Conservation (phyloP, 2,329 filamentous ascomycete species). For the Cladosporium sp. region DNA sequence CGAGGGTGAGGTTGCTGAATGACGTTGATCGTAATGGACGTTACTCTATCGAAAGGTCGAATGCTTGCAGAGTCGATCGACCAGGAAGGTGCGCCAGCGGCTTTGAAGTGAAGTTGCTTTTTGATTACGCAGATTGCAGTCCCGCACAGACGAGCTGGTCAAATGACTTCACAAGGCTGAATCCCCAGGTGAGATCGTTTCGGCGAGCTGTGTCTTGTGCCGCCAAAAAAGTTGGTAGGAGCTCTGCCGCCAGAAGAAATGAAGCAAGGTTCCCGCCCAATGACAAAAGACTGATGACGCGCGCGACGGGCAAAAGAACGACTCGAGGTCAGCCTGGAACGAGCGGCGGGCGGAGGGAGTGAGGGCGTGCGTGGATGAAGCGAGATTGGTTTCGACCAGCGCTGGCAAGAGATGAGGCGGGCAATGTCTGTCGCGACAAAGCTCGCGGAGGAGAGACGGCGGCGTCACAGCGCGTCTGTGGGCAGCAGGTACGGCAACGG, state of each 20-base stretch:
- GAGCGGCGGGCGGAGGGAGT: conserved; percentile 18
- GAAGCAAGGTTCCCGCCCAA: conserved; percentile 7
- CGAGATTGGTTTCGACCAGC: conserved; percentile 10
- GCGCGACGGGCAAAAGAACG: conserved; percentile 14
- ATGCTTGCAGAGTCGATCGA: conserved; percentile 3
- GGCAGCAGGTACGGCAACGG: conserved; percentile 5
- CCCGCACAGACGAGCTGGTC: conserved; percentile 3
- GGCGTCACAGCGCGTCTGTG: conserved; percentile 9
- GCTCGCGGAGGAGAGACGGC: neutral
- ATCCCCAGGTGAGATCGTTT: conserved; percentile 1
- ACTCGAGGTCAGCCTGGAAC: conserved; percentile 16
- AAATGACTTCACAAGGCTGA: conserved; percentile 5
- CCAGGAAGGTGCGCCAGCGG: conserved; percentile 1
- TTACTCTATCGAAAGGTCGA: neutral
- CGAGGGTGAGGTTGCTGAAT: neutral
- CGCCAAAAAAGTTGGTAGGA: conserved; percentile 2
- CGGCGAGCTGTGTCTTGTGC: conserved; percentile 1
- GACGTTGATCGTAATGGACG: conserved; percentile 9
- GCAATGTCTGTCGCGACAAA: conserved; percentile 4
- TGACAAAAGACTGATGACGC: conserved; percentile 12
- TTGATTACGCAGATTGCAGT: conserved; percentile 8
- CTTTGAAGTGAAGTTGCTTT: conserved; percentile 7
- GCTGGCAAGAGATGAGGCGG: conserved; percentile 8
- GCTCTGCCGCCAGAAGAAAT: conserved; percentile 13
- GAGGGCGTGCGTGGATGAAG: conserved; percentile 1